Evolutionary conservation across 768 basidiomycete species (phyloP), one percentile per base, ranked within the genome.

Genomic region (Suillus bovinus): DNA sequence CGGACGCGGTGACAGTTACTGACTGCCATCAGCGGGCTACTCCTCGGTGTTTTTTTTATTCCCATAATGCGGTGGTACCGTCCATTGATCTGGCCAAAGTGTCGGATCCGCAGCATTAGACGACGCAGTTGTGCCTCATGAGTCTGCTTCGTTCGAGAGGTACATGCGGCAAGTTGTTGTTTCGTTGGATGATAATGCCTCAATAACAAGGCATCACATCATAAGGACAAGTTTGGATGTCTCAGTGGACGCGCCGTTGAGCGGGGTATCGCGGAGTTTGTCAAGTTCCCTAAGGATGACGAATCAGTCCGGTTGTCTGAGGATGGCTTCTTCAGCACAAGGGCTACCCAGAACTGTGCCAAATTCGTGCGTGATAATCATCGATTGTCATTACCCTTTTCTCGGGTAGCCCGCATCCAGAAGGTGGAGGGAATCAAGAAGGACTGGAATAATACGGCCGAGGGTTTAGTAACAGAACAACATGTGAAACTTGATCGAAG

Each of bases 381-480:
- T n/a, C 13, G 29, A 33, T 33, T 10, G 20, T 36, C 36, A 29
- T 44, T n/a, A 59, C 20, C 8, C 61, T 50, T 31, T 29, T 31
- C 33, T 38, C 58, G 41, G 44, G 64, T 52, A 76, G 34, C 10
- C 68, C 69, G 5, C 68, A 67, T 38, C 68, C 66, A 44, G 71
- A 49, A 61, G 63, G 71, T 13, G 41, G 72, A 66, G 58, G 71
- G 69, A 17, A 33, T 72, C 24, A 55, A 71, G 46, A 70, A 62
- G 63, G 67, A 63, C 53, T 66, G 68, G 71, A 74, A 73, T 63
- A 72, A 67, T 70, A 72, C 71, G 58, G 44, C 59, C 50, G 34
- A 53, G 59, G 14, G 57, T 58, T 29, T 64, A 64, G 63, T 65
- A 59, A 52, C 65, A n/a, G 65, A 66, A 59, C 65, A n/a, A 31